phyloP scores from a whole-genome alignment of 192 early-diverging fungal species.

The Chytriomyces confervae region DNA sequence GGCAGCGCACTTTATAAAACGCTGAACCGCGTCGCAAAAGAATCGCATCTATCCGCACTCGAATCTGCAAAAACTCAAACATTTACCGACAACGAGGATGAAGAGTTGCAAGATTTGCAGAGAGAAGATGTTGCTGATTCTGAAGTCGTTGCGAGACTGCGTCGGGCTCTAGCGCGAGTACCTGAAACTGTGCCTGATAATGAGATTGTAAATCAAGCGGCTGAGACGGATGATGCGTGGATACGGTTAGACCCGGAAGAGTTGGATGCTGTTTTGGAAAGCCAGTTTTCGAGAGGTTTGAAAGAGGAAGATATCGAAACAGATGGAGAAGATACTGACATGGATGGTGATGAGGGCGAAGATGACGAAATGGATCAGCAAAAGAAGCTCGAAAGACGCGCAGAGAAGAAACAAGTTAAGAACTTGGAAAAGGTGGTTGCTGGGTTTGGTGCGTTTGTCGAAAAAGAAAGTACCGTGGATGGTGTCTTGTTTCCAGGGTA shows the following conservation, averaged over 20 bases:
- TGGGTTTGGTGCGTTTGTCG: conserved; percentile 71
- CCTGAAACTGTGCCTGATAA: conserved; percentile 28
- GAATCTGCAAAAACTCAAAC: no score
- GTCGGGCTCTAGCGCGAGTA: conserved; percentile 19
- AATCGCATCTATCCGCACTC: conserved; percentile 49
- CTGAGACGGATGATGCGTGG: conserved; percentile 72
- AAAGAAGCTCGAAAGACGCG: not conserved
- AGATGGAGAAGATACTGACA: conserved; percentile 1
- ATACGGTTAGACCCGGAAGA: conserved; percentile 67
- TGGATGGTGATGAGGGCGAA: no score
- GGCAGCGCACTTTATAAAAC: conserved; percentile 66
- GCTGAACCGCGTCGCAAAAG: conserved; percentile 59
- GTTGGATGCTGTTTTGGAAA: conserved; percentile 66
- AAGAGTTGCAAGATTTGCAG: not conserved
- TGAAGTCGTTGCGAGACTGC: conserved; percentile 7
- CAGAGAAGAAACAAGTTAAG: conserved; percentile 40
- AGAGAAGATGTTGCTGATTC: not conserved
- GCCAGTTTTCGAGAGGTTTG: conserved; percentile 27
- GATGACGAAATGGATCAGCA: conserved; percentile 37
- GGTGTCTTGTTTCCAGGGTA: conserved; percentile 79
- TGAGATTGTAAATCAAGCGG: conserved; percentile 12
- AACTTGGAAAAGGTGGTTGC: conserved; percentile 65
- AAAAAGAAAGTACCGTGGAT: conserved; percentile 73
- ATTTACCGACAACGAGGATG: conserved; percentile 3
- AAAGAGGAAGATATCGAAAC: conserved; percentile 49